These are phyloP conservation scores for Ensete ventricosum DNA, from an alignment of 176 grass and related monocot species.

Conservation along the genomic window DNA sequence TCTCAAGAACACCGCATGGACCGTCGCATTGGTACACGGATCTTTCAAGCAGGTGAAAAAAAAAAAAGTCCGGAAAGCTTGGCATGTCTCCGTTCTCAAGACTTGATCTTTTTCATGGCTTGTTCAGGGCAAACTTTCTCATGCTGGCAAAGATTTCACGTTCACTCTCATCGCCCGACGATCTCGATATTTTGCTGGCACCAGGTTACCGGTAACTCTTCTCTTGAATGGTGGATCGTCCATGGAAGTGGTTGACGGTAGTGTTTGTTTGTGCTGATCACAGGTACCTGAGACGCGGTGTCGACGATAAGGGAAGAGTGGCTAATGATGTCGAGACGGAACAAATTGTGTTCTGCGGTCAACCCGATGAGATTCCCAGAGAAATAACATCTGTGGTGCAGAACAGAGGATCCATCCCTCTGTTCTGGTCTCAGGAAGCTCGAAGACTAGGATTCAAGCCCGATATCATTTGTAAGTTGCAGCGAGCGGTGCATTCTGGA, in stretches of 20 bases:
- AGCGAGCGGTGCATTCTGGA: too few species aligned
- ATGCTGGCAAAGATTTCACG: constrained; percentile 73
- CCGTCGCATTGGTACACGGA: constrained; percentile 76
- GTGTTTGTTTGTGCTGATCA: constrained; percentile 14
- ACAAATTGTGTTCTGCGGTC: constrained; percentile 84
- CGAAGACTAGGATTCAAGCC: constrained; percentile 84
- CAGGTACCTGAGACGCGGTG: constrained; percentile 88
- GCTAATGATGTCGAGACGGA: constrained; percentile 99
- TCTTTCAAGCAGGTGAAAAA: constrained; percentile 82
- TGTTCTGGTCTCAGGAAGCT: constrained; percentile 96
- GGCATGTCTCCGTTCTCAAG: too few species aligned
- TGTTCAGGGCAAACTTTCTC: constrained; percentile 59
- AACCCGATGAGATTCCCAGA: constrained; percentile 40
- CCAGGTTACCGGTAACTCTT: constrained; percentile 39
- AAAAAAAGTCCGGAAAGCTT: background rate
- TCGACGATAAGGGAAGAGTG: constrained; percentile 92
- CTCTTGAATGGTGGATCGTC: too few species aligned
- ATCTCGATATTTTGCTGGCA: constrained; percentile 98
- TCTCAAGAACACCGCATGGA: constrained; percentile 86
- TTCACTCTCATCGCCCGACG: constrained; percentile 92
- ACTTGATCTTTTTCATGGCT: background rate
- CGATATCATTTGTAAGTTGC: constrained; percentile 83
- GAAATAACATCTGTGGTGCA: constrained; percentile 86
- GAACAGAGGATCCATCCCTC: constrained; percentile 93
- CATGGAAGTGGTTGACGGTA: too few species aligned